These are phyloP conservation scores for Malus asiatica DNA, from an alignment of 306 rosid species.

Conservation along the genomic window DNA sequence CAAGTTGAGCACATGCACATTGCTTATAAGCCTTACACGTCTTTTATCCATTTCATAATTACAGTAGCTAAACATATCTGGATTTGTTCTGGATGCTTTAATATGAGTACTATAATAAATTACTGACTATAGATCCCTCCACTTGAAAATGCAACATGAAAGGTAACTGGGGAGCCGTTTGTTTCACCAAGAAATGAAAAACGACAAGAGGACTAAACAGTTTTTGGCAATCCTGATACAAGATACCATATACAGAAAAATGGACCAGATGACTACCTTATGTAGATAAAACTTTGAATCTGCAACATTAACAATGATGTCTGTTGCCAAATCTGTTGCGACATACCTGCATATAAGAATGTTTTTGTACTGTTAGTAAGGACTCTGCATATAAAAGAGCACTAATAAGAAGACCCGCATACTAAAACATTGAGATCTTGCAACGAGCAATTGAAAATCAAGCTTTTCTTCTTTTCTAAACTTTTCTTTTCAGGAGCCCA, in stretches of 20 bases:
- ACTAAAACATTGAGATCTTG: neutral
- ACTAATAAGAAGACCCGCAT: neutral
- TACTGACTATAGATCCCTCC: neutral
- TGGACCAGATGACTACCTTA: constrained; percentile 46
- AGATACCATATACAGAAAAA: neutral
- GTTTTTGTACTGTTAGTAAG: neutral
- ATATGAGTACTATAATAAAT: neutral
- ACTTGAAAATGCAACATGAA: neutral
- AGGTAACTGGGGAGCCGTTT: neutral
- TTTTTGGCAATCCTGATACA: neutral
- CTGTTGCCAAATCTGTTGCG: constrained; percentile 78
- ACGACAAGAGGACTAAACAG: neutral
- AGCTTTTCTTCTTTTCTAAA: neutral
- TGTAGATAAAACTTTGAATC: constrained; percentile 75
- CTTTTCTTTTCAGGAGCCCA: neutral
- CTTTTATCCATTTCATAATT: neutral
- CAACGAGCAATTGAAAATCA: neutral
- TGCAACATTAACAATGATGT: constrained; percentile 52
- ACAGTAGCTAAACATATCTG: neutral
- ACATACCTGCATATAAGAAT: constrained; percentile 58
- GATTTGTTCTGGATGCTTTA: neutral
- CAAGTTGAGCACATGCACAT: neutral
- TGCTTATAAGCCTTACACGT: neutral
- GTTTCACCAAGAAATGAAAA: neutral
- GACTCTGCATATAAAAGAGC: neutral